Evolutionary conservation across 202 grass and related monocot species (phyloP).

Genomic region (Tripidium arundinaceum): DNA sequence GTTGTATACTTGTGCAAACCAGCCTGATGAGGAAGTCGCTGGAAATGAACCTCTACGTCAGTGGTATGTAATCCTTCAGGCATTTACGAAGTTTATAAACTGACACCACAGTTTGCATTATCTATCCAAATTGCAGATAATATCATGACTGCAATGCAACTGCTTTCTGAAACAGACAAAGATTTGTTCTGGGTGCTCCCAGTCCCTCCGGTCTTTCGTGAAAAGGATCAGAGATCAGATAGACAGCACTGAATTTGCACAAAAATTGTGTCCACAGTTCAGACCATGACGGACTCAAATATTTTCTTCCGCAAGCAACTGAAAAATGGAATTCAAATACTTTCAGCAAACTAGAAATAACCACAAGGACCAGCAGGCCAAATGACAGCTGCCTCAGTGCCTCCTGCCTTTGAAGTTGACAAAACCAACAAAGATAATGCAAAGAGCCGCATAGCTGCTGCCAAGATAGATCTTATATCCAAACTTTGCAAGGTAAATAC

Average conservation of each 20-base stretch:
- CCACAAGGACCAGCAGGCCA: neutral
- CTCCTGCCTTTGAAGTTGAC: neutral
- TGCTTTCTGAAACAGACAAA: neutral
- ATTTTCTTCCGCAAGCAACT: neutral
- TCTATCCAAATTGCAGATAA: neutral
- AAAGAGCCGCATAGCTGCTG: neutral
- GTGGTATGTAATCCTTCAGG: neutral
- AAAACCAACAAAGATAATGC: neutral
- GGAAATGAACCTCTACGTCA: neutral
- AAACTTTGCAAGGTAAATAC: no score
- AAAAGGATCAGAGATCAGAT: neutral
- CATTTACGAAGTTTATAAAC: no score
- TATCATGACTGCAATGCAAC: neutral
- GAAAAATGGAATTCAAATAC: neutral
- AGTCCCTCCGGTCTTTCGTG: no score
- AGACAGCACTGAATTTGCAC: neutral
- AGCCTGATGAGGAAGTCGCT: neutral
- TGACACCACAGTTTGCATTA: neutral
- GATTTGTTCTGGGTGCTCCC: no score
- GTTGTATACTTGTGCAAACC: neutral
- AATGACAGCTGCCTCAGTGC: neutral
- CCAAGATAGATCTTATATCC: neutral
- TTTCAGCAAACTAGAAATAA: constrained; percentile 8
- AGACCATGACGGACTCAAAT: neutral
- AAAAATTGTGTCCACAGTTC: neutral